These are phyloP conservation scores for Aspergillus candidus DNA, from an alignment of 2,329 filamentous ascomycete species.

Conservation along the genomic window DNA sequence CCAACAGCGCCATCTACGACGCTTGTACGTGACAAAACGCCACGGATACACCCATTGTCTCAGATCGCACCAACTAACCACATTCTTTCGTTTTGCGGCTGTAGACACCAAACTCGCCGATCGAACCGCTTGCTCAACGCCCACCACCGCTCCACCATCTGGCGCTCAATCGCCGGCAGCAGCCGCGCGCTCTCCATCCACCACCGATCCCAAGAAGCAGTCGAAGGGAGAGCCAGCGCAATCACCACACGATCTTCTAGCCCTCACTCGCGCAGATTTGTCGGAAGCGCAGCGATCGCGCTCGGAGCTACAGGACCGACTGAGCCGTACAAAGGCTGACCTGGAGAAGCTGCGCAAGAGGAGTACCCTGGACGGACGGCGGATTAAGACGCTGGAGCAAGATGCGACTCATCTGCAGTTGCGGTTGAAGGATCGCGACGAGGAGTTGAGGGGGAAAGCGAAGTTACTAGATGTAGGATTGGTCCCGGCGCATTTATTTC, in stretches of 20 bases:
- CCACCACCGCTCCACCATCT: constrained; percentile 20
- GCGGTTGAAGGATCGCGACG: constrained; percentile 71
- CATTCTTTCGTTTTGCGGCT: constrained; percentile 1
- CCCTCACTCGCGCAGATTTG: constrained; percentile 56
- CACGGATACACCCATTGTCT: not conserved
- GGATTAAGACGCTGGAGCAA: constrained; percentile 56
- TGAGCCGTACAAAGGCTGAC: constrained; percentile 59
- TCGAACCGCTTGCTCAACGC: constrained; percentile 53
- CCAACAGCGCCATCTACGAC: constrained; percentile 63
- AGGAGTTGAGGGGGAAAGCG: constrained; percentile 77
- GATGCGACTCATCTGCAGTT: constrained; percentile 58
- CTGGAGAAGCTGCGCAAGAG: constrained; percentile 58
- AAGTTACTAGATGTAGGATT: constrained; percentile 65
- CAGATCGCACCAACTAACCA: not conserved
- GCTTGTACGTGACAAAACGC: constrained; percentile 56
- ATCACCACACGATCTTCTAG: constrained; percentile 29
- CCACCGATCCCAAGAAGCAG: constrained; percentile 24
- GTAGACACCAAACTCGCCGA: constrained; percentile 62
- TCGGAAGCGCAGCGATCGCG: constrained; percentile 70
- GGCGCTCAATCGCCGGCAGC: not conserved
- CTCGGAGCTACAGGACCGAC: constrained; percentile 58
- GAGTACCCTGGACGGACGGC: constrained; percentile 53
- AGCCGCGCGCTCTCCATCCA: constrained; percentile 20
- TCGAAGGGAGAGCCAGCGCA: constrained; percentile 15
- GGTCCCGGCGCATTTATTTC: not conserved